phyloP scores from a whole-genome alignment of 78 protist genomes.

The Trichosphaerium sp. region DNA sequence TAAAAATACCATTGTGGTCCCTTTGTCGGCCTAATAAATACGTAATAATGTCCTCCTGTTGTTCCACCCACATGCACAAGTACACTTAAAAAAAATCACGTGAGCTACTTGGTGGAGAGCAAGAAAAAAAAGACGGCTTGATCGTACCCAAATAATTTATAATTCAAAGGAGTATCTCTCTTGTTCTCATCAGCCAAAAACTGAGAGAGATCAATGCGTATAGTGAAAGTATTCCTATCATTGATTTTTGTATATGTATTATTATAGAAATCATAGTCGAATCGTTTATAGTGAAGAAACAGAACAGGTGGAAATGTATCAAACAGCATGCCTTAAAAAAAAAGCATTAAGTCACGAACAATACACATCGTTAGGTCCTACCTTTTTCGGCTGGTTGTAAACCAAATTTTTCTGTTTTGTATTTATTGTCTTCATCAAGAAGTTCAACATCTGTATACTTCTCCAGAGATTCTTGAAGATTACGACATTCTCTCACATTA shows the following conservation, averaged over 20 bases:
- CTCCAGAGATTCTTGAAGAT: constrained; percentile 56
- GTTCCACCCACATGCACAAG: constrained; percentile 92
- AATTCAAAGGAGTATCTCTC: not conserved
- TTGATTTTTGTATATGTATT: constrained; percentile 79
- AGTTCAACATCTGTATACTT: constrained; percentile 66
- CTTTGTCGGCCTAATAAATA: constrained; percentile 56
- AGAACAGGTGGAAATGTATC: constrained; percentile 85
- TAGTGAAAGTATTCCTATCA: constrained; percentile 36
- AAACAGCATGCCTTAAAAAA: constrained; percentile 57
- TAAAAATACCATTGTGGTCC: constrained; percentile 22
- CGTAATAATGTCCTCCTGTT: constrained; percentile 94
- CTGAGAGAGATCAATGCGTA: constrained; percentile 17
- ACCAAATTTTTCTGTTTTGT: constrained; percentile 70
- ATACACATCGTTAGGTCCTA: not conserved
- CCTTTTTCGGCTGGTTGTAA: constrained; percentile 21
- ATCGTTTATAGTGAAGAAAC: constrained; percentile 90
- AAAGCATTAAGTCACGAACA: not conserved
- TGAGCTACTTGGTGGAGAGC: not conserved
- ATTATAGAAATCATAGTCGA: constrained; percentile 76
- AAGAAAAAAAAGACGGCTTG: not conserved
- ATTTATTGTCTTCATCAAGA: constrained; percentile 84
- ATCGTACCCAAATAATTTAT: constrained; percentile 36
- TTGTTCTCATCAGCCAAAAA: constrained; percentile 29
- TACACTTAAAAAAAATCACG: constrained; percentile 42
- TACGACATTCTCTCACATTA: constrained; percentile 67